phyloP scores from a whole-genome alignment of 2,329 filamentous ascomycete species.

The Cladophialophora psammophila region DNA sequence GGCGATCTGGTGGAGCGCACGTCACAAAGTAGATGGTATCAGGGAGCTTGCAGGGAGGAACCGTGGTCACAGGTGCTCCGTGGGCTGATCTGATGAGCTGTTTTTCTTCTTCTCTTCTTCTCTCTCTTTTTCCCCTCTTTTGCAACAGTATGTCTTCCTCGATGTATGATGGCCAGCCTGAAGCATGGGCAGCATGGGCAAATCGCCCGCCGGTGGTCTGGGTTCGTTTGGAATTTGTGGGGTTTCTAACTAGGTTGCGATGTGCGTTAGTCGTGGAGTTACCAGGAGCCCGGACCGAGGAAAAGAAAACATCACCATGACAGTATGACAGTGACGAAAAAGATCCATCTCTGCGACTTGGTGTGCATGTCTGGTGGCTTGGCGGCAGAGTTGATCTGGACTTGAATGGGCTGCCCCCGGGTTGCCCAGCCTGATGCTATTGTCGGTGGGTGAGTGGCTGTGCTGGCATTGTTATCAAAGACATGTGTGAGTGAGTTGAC shows the following conservation, averaged over 20 bases:
- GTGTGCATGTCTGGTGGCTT: background rate
- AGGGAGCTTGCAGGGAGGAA: background rate
- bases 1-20: conserved; percentile 35
- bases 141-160: background rate
- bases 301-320: conserved; percentile 5
- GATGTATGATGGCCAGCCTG: background rate
- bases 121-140: background rate
- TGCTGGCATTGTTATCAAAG: background rate
- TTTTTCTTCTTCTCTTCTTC: background rate
- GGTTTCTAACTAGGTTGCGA: background rate
- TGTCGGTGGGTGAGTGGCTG: conserved; percentile 3
- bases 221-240: conserved; percentile 2
- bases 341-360: background rate
- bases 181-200: background rate
- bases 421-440: background rate
- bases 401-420: conserved; percentile 1
- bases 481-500: background rate
- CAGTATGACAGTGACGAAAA: background rate
- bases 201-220: background rate
- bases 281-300: background rate
- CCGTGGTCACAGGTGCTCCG: background rate
- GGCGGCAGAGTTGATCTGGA: background rate
- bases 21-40: conserved; percentile 24
- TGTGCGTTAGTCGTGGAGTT: background rate
- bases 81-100: conserved; percentile 6